Base-by-base conservation (phyloP, 2,329 filamentous ascomycete genomes). In the Gnomoniopsis smithogilvyi region DNA sequence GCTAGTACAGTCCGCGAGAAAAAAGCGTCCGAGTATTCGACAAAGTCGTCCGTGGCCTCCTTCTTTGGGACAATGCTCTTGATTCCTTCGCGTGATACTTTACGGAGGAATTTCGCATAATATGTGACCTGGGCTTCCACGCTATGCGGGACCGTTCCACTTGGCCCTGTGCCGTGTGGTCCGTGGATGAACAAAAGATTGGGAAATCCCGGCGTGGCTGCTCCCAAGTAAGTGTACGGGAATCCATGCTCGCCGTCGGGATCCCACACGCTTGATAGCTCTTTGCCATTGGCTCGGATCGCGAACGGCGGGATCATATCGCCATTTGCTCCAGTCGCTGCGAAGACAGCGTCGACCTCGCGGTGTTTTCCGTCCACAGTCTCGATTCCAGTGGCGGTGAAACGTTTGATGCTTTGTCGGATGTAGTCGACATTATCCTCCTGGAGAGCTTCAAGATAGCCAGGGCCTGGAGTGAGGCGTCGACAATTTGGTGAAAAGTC, bases 151-250 rank as follows among this genome's bases (percentile, higher is more conserved):
- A 90, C 83, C 0, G 86, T 90, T 1, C 88, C 88, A 1, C 83
- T 84, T 2, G 82, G 78, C 0, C 84, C 85, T 0, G 80, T 77
- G 1, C 79, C 77, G 64, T 87, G 78, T 0, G 87, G 86, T 0
- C 87, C 88, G 30, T 82, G 80, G 6, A 90, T 67, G 67, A 87
- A 88, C 30, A 89, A 76, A 0, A 90, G 73, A 63, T 91, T 91
- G 0, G 88, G 87, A 62, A 90, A 90, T 0, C 80, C 82, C 0
- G 87, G 86, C 0, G 84, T 82, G 0, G 83, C 81, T 1, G 86
- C 65, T 0, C 87, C 87, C 7, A 90, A 73, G 64, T 91, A 91
- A 0, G 83, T 87, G 67, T 89, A 85, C 0, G 88, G 87, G 60
- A 84, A 88, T 0, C 85, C 86, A 61, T 79, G 79, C 21, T 76